Evolutionary conservation across 2,329 filamentous ascomycete genomes (phyloP), one percentile per base, ranked within the genome.

Genomic region (Calonectria pteridis): DNA sequence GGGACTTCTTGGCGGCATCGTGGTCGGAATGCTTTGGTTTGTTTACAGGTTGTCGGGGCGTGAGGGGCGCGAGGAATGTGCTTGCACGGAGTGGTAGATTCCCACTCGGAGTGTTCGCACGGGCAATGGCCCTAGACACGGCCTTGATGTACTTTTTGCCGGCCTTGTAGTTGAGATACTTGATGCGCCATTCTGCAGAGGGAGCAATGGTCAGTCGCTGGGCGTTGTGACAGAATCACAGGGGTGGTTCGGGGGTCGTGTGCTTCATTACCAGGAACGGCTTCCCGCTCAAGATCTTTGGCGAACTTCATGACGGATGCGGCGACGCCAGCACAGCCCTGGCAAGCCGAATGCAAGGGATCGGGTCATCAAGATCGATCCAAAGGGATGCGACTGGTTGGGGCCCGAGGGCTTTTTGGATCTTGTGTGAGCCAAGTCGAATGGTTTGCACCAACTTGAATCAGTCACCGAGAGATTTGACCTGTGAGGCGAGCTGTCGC

Each of bases 101-200:
- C 28, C 85, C 83, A 43, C 78, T 78, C 13, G 91, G 90, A 72
- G 87, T 84, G 73, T 90, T 87, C 82, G 91, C 84, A 86, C 91
- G 85, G 86, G 90, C 89, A 75, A 97, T 89, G 73, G 95, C 95
- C 75, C 93, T 91, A 29, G 89, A 86, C 67, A 98, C 93, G 71
- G 92, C 92, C 85, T 98, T 98, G 84, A 98, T 89, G 83, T 95
- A 93, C 86, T 98, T 98, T 87, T 98, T 98, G 74, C 95, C 96
- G 71, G 92, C 92, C 89, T 98, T 98, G 89, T 98, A 98, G 85
- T 98, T 92, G 79, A 98, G 90, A 84, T 98, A 98, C 85, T 98
- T 98, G 84, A 93, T 91, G 81, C 94, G 92, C 96, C 96, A 98
- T 91, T 98, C 91, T 93, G 78, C 63, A 33, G 18, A 20, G 58